A percentile compares a stretch with the other conserved stretches of the same genome.
These are phyloP conservation scores for Tolypocladium sp. DNA, from an alignment of 2,329 filamentous ascomycete species.

Conservation along the genomic window DNA sequence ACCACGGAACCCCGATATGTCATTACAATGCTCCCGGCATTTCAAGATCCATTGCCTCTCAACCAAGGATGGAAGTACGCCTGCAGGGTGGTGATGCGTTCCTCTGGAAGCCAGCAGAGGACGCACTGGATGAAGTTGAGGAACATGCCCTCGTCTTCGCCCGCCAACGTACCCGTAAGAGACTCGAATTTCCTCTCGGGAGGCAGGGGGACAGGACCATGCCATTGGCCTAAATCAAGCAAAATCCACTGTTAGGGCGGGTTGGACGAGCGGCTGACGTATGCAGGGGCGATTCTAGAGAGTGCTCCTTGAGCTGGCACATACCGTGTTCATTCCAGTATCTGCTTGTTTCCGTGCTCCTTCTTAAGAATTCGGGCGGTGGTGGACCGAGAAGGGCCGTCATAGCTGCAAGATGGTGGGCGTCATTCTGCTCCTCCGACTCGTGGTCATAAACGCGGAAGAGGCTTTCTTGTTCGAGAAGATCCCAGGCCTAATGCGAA, in stretches of 20 bases:
- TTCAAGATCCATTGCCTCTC: neutral
- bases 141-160: constrained; percentile 10
- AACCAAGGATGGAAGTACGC: constrained; percentile 16
- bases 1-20: neutral
- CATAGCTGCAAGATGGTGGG: constrained; percentile 18
- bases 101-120: constrained; percentile 15
- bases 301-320: neutral
- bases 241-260: neutral
- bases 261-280: neutral
- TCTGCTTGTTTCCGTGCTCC: constrained; percentile 9
- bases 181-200: constrained; percentile 7
- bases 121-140: constrained; percentile 11
- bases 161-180: constrained; percentile 5
- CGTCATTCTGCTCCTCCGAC: constrained; percentile 13
- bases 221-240: constrained; percentile 12
- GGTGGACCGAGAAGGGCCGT: constrained; percentile 17
- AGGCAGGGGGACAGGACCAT: constrained; percentile 13
- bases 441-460: constrained; percentile 14
- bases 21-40: neutral
- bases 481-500: constrained; percentile 13
- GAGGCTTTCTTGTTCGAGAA: constrained; percentile 11
- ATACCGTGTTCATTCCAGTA: constrained; percentile 18
- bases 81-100: constrained; percentile 8
- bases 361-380: constrained; percentile 13
- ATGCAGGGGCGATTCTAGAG: neutral